A percentile compares a stretch with the other conserved stretches of the same genome.
These are phyloP conservation scores for Termitomyces heimii DNA, from an alignment of 768 basidiomycete genomes.

Conservation along the genomic window DNA sequence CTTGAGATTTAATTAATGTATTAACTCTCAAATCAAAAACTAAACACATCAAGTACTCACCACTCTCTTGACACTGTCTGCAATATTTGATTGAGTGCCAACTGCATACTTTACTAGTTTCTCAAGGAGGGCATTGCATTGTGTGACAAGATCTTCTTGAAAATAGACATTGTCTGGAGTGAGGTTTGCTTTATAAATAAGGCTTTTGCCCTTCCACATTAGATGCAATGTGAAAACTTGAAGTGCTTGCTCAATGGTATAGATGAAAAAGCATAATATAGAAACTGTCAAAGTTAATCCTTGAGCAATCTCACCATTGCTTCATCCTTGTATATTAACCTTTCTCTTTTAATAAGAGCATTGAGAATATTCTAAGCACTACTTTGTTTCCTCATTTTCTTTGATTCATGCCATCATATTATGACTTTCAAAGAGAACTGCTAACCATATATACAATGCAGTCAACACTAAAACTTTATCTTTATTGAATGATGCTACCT, in stretches of 20 bases:
- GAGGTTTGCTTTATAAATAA: slow-evolving; percentile 45
- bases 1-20: slow-evolving; percentile 33
- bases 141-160: slow-evolving; percentile 51
- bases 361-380: slow-evolving; percentile 85
- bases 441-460: slow-evolving; percentile 66
- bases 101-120: slow-evolving; percentile 79
- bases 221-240: slow-evolving; percentile 73
- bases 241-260: slow-evolving; percentile 90
- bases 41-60: slow-evolving; percentile 37
- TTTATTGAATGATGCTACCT: slow-evolving; percentile 74
- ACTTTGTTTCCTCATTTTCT: slow-evolving; percentile 83
- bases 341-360: slow-evolving; percentile 79
- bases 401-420: slow-evolving; percentile 82
- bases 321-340: slow-evolving; percentile 88
- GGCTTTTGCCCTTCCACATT: slow-evolving; percentile 71
- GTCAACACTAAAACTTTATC: slow-evolving; percentile 74
- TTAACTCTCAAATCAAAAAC: neutral
- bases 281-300: slow-evolving; percentile 12
- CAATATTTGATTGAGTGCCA: slow-evolving; percentile 80
- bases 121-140: slow-evolving; percentile 68
- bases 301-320: slow-evolving; percentile 53
- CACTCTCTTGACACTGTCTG: slow-evolving; percentile 74
- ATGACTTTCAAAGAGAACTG: slow-evolving; percentile 57
- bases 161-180: slow-evolving; percentile 52
- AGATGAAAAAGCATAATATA: neutral